Percentiles rank a stretch among this genome's conserved stretches.
These are phyloP conservation scores for Scleroderma bovista DNA, from an alignment of 768 basidiomycete species.

Conservation along the genomic window DNA sequence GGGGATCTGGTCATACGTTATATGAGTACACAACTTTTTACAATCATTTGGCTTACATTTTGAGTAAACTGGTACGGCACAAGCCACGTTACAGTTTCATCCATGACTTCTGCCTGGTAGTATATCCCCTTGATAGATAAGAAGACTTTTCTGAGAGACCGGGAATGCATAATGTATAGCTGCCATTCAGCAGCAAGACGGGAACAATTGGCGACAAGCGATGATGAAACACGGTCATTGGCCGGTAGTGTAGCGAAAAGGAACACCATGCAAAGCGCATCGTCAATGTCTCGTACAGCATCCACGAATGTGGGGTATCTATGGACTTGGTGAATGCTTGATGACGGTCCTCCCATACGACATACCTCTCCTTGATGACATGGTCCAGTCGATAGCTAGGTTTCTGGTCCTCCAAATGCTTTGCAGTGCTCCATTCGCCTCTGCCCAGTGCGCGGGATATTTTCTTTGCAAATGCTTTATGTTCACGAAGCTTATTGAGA, in stretches of 20 bases:
- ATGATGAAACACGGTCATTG: conserved; percentile 72
- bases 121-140: conserved; percentile 97
- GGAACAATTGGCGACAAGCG: conserved; percentile 85
- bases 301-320: conserved; percentile 98
- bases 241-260: conserved; percentile 90
- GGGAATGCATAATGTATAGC: conserved; percentile 87
- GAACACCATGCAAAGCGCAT: conserved; percentile 92
- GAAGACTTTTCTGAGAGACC: conserved; percentile 83
- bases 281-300: conserved; percentile 93
- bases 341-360: not conserved
- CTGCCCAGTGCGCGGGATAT: conserved; percentile 88
- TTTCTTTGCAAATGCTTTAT: conserved; percentile 98
- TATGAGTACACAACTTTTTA: conserved; percentile 4
- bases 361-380: conserved; percentile 93
- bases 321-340: conserved; percentile 8
- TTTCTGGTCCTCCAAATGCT: conserved; percentile 88
- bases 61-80: conserved; percentile 98
- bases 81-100: conserved; percentile 91
- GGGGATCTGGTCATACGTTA: conserved; percentile 58
- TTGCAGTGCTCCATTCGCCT: conserved; percentile 93
- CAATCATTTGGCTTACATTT: conserved; percentile 46
- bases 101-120: conserved; percentile 94
- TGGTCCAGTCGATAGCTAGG: conserved; percentile 92
- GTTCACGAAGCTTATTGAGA: conserved; percentile 87
- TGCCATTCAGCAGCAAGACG: conserved; percentile 95